phyloP scores from a whole-genome alignment of 345 rosid genomes.

The Populus alba region DNA sequence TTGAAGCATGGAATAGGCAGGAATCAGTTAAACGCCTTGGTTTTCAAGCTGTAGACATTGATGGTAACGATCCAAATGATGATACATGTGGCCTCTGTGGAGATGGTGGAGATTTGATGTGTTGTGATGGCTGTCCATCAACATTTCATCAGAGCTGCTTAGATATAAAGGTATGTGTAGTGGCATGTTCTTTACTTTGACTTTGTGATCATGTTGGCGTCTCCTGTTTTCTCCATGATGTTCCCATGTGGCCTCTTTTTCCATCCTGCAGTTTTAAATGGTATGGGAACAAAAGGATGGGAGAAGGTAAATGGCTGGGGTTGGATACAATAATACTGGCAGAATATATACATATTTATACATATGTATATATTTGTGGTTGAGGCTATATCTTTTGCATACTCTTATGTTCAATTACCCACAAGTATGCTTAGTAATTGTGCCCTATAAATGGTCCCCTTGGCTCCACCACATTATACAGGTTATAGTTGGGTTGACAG shows the following conservation, averaged over 20 bases:
- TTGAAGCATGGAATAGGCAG: constrained; percentile 33
- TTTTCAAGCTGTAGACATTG: constrained; percentile 21
- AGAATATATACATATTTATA: not conserved
- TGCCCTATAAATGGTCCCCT: not conserved
- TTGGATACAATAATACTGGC: not conserved
- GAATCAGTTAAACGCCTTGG: constrained; percentile 21
- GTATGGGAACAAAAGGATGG: not conserved
- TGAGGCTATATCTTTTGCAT: not conserved
- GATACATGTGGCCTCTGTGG: constrained; percentile 37
- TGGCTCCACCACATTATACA: not conserved
- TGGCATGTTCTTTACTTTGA: not conserved
- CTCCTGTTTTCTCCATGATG: not conserved
- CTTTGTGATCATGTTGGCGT: not conserved
- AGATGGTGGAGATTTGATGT: constrained; percentile 38
- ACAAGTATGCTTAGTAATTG: not conserved
- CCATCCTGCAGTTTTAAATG: not conserved
- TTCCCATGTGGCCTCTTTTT: not conserved
- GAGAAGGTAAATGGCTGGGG: not conserved
- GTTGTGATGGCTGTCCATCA: constrained; percentile 38
- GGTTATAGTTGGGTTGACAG: not conserved
- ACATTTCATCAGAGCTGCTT: constrained; percentile 37
- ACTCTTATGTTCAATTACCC: no score
- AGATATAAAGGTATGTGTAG: constrained; percentile 19
- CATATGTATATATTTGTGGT: not conserved
- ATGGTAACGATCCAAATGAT: constrained; percentile 36